These are phyloP conservation scores for Camelina neglecta DNA, from an alignment of 345 rosid species.

Conservation along the genomic window DNA sequence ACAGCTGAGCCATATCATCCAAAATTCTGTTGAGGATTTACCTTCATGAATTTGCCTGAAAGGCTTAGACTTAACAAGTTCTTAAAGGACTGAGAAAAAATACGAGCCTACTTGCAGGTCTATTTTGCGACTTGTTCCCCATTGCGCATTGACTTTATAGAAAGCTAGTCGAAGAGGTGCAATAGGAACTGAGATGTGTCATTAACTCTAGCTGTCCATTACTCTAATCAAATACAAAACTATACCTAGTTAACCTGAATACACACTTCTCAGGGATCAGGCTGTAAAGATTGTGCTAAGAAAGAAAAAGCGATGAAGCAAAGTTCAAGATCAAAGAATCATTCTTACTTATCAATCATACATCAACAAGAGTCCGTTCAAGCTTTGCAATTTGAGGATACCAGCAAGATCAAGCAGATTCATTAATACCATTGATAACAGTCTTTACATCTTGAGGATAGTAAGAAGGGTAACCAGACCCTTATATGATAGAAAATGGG, in stretches of 20 bases:
- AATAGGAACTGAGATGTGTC: slow-evolving; percentile 6
- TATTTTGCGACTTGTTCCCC: slow-evolving; percentile 1
- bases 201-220: slow-evolving; percentile 8
- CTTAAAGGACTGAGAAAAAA: not conserved
- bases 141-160: not conserved
- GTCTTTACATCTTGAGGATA: slow-evolving; percentile 38
- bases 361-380: slow-evolving; percentile 9
- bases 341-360: slow-evolving; percentile 28
- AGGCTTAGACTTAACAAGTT: not conserved
- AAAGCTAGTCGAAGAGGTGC: not conserved
- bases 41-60: not conserved
- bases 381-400: slow-evolving; percentile 24
- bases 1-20: not conserved
- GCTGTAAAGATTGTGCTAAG: not conserved
- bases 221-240: slow-evolving; percentile 2
- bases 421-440: slow-evolving; percentile 30
- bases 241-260: not conserved
- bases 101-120: slow-evolving; percentile 14
- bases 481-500: slow-evolving; percentile 12
- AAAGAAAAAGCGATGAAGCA: not conserved
- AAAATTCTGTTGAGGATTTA: not conserved
- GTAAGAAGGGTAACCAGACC: slow-evolving; percentile 30
- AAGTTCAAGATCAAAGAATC: slow-evolving; percentile 15
- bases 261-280: slow-evolving; percentile 23
- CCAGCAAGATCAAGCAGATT: slow-evolving; percentile 24